phyloP scores from a whole-genome alignment of 257 asterid genomes.

The Linaria vulgaris region DNA sequence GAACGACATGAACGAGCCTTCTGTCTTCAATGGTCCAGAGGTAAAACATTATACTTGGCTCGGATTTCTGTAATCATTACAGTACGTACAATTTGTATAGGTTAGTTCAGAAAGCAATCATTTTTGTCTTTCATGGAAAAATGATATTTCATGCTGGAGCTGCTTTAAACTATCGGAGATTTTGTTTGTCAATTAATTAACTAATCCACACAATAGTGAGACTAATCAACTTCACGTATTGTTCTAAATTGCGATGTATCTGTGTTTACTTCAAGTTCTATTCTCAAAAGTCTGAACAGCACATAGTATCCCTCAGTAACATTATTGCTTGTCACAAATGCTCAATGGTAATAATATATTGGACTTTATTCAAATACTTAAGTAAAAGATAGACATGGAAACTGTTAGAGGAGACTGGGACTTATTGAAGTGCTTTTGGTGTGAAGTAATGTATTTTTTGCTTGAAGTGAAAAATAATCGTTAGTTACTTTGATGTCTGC shows the following conservation, averaged over 20 bases:
- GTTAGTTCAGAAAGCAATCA: not conserved
- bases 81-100: not conserved
- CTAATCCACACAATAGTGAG: not conserved
- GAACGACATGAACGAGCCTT: constrained; percentile 99
- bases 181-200: not conserved
- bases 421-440: not conserved
- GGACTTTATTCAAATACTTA: not conserved
- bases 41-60: constrained; percentile 37
- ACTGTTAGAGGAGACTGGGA: not conserved
- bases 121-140: not conserved
- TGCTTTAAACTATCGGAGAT: not conserved
- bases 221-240: not conserved
- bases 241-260: not conserved
- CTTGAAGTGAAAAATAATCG: not conserved
- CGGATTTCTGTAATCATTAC: not conserved
- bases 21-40: constrained; percentile 99
- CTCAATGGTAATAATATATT: not conserved
- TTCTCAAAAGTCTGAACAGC: not conserved
- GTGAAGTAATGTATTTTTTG: too few species aligned
- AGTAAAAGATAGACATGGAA: not conserved
- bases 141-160: not conserved
- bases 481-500: too few species aligned
- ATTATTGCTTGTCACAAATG: not conserved
- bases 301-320: not conserved
- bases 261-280: not conserved